Percentiles rank a stretch among this genome's conserved stretches.
Evolutionary conservation across 2,329 filamentous ascomycete species (phyloP).

Genomic region (Fusarium staphyleae): DNA sequence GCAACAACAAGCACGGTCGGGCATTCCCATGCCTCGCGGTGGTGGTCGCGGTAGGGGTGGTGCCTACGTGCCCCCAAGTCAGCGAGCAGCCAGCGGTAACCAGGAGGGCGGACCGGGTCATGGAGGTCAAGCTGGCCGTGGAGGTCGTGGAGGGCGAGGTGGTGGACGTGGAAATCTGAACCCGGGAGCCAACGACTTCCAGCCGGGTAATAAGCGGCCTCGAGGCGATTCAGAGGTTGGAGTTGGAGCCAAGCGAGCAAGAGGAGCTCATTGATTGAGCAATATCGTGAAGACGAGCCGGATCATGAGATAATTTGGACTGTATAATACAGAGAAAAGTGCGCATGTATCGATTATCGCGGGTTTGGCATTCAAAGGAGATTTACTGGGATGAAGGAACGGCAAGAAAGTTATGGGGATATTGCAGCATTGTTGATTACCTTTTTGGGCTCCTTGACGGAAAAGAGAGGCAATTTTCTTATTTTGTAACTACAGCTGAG

Average conservation of each 20-base stretch:
- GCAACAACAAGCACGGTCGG: conserved; percentile 42
- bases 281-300: neutral
- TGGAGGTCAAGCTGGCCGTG: conserved; percentile 38
- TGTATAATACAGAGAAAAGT: conserved; percentile 38
- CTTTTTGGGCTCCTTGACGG: conserved; percentile 36
- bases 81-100: conserved; percentile 46
- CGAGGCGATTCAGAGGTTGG: conserved; percentile 59
- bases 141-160: conserved; percentile 51
- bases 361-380: conserved; percentile 24
- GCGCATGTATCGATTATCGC: conserved; percentile 29
- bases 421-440: conserved; percentile 17
- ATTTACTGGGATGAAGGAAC: conserved; percentile 20
- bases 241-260: conserved; percentile 52
- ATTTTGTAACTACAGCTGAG: conserved; percentile 7
- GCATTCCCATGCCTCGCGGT: conserved; percentile 53
- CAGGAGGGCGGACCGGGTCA: conserved; percentile 46
- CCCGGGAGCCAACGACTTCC: conserved; percentile 61
- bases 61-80: conserved; percentile 48
- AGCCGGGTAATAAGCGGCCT: conserved; percentile 64
- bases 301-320: conserved; percentile 17
- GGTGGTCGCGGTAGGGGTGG: conserved; percentile 51
- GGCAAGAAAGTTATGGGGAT: conserved; percentile 19
- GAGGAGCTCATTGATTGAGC: conserved; percentile 48
- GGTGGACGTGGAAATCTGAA: conserved; percentile 56
- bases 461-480: conserved; percentile 35